These are phyloP conservation scores for Alternaria sp. DNA, from an alignment of 2,329 filamentous ascomycete species.

Conservation along the genomic window DNA sequence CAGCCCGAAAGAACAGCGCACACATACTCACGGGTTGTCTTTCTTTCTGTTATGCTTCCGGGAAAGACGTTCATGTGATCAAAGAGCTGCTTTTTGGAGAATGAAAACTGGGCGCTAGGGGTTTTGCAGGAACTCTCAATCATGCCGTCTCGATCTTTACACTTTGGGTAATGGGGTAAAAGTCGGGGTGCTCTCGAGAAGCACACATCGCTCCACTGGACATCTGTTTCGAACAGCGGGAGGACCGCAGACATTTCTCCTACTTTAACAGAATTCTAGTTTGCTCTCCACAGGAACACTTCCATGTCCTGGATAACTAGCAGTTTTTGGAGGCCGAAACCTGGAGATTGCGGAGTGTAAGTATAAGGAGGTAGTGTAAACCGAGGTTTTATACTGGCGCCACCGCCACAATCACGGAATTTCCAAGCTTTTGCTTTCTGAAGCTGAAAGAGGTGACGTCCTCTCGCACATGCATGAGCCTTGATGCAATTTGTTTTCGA, in stretches of 20 bases:
- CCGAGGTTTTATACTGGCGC: neutral
- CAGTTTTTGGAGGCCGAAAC: neutral
- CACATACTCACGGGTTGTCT: neutral
- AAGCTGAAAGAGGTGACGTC: no score
- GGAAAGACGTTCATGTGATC: neutral
- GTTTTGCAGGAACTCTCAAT: neutral
- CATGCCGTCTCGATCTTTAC: neutral
- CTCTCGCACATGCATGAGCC: no score
- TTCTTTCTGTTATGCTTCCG: rapidly evolving
- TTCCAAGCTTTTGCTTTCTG: no score
- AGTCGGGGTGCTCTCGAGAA: neutral
- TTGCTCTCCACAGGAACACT: neutral
- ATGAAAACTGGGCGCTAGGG: neutral
- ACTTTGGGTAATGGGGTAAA: neutral
- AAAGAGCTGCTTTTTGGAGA: neutral
- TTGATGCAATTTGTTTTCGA: no score
- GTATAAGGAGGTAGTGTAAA: neutral
- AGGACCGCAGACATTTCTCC: no score
- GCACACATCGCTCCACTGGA: neutral
- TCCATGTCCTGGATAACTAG: no score
- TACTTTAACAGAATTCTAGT: no score
- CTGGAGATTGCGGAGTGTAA: neutral
- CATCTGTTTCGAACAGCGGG: no score
- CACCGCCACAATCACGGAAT: no score
- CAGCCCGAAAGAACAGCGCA: neutral